These are phyloP conservation scores for Annulohypoxylon maeteangense DNA, from an alignment of 495 filamentous ascomycete genomes.

Conservation along the genomic window DNA sequence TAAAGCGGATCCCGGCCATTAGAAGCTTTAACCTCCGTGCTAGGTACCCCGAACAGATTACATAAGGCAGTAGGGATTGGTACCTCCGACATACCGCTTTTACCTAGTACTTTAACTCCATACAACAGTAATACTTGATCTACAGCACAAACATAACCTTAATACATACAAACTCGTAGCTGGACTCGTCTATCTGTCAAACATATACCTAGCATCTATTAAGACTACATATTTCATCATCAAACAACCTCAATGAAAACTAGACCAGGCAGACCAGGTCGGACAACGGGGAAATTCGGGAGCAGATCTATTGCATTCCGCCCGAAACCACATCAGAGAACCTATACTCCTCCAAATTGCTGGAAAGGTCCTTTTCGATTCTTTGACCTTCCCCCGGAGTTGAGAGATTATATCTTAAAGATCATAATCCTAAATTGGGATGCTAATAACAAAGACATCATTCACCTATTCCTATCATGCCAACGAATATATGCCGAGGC, in stretches of 20 bases:
- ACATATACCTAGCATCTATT: neutral
- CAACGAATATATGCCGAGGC: constrained; percentile 39
- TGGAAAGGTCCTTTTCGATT: constrained; percentile 42
- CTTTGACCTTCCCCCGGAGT: constrained; percentile 46
- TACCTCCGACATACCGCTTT: neutral
- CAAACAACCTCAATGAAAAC: neutral
- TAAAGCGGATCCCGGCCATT: constrained; percentile 14
- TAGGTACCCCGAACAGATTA: neutral
- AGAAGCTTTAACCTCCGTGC: neutral
- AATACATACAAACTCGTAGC: neutral
- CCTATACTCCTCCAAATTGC: constrained; percentile 5
- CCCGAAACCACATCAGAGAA: constrained; percentile 16
- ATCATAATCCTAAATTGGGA: constrained; percentile 25
- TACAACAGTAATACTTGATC: no score
- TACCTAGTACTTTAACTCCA: constrained; percentile 1
- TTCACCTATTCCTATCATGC: constrained; percentile 38
- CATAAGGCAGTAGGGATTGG: neutral
- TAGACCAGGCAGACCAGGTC: neutral
- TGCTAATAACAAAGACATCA: constrained; percentile 16
- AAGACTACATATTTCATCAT: neutral
- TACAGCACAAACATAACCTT: no score
- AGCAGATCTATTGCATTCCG: constrained; percentile 39
- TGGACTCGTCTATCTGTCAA: neutral
- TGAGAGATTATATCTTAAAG: constrained; percentile 40
- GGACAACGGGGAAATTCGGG: constrained; percentile 34